These are phyloP conservation scores for Didymella lethalis DNA, from an alignment of 2,329 filamentous ascomycete species.

Conservation along the genomic window DNA sequence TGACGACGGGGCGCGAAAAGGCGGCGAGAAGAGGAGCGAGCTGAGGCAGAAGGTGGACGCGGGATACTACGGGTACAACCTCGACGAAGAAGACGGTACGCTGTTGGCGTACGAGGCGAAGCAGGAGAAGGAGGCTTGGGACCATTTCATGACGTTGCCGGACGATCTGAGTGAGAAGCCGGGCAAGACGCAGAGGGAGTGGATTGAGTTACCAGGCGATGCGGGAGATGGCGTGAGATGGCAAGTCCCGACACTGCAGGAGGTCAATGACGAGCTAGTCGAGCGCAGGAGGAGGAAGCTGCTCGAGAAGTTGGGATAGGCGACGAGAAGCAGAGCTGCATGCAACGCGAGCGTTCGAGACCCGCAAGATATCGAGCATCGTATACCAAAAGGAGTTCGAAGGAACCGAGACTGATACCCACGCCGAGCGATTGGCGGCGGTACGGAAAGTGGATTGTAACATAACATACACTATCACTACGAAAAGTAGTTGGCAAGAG, in stretches of 20 bases:
- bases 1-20: constrained; percentile 66
- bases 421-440: not conserved
- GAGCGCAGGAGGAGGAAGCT: constrained; percentile 84
- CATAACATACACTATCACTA: not conserved
- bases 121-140: constrained; percentile 83
- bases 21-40: constrained; percentile 72
- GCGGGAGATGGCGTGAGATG: constrained; percentile 81
- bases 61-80: constrained; percentile 92
- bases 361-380: not conserved
- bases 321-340: not conserved
- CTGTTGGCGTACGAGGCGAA: constrained; percentile 80
- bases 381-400: not conserved
- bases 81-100: constrained; percentile 87
- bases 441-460: not conserved
- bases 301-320: constrained; percentile 74
- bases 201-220: constrained; percentile 89
- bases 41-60: constrained; percentile 83
- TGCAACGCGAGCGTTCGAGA: not conserved
- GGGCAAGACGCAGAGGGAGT: constrained; percentile 55
- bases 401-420: not conserved
- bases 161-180: constrained; percentile 53
- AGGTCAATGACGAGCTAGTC: constrained; percentile 93
- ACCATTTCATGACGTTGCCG: constrained; percentile 68
- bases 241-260: constrained; percentile 84
- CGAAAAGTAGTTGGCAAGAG: not conserved